These are phyloP conservation scores for Termitomyces sp. DNA, from an alignment of 768 basidiomycete species.

Conservation along the genomic window DNA sequence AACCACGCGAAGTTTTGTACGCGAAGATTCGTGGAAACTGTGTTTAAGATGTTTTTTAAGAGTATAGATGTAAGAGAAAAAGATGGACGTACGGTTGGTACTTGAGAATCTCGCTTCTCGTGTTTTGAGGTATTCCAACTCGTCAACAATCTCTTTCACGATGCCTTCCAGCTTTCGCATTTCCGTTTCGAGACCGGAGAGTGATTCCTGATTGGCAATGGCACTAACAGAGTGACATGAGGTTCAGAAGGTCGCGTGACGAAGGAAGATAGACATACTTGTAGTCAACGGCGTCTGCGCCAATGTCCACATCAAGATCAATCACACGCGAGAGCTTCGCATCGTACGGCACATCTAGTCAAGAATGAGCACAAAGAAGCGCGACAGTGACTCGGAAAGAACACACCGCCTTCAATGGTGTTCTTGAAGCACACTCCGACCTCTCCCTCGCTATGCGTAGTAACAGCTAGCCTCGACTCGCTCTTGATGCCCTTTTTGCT, in stretches of 20 bases:
- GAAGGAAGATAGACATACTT: constrained; percentile 51
- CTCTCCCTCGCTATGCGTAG: constrained; percentile 90
- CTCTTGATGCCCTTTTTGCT: constrained; percentile 84
- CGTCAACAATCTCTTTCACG: constrained; percentile 92
- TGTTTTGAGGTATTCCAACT: constrained; percentile 85
- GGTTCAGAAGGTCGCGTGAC: not conserved
- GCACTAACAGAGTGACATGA: constrained; percentile 52
- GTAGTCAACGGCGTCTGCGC: constrained; percentile 98
- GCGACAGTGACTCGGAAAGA: not conserved
- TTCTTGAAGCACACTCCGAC: constrained; percentile 96
- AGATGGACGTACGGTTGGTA: constrained; percentile 76
- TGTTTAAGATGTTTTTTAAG: not conserved
- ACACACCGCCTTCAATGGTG: constrained; percentile 65
- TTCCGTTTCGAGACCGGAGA: constrained; percentile 94
- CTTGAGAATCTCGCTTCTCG: constrained; percentile 85
- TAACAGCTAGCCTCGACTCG: constrained; percentile 91
- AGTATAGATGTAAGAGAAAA: not conserved
- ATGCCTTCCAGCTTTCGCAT: constrained; percentile 97
- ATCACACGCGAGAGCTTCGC: constrained; percentile 63
- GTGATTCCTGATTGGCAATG: constrained; percentile 96
- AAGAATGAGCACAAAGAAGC: not conserved
- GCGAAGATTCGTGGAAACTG: constrained; percentile 88
- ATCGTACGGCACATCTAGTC: constrained; percentile 42
- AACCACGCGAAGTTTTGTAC: constrained; percentile 94
- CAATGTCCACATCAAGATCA: constrained; percentile 96